Percentiles rank a stretch among this genome's conserved stretches.
Conservation (phyloP, 495 filamentous ascomycete genomes). For the Xylaria venustula region DNA sequence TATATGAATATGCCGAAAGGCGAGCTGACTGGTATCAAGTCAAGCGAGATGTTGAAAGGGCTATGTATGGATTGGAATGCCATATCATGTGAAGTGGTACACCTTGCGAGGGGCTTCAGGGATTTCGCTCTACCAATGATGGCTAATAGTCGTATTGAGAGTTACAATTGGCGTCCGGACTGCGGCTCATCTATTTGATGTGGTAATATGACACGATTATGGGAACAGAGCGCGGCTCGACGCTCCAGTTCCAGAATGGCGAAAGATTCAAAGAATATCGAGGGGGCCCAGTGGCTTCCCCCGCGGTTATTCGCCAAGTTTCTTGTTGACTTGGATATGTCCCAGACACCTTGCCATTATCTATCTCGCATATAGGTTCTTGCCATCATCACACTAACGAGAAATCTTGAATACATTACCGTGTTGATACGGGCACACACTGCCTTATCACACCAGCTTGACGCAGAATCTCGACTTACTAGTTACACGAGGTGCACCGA, state of each 20-base stretch:
- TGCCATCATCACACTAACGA: no score
- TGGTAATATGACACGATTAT: neutral
- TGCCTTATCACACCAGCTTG: neutral
- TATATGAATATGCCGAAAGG: constrained; percentile 94
- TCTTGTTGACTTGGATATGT: neutral
- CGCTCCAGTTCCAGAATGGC: neutral
- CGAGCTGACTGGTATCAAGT: constrained; percentile 93
- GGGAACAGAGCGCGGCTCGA: neutral
- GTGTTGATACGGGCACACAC: no score
- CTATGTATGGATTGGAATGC: constrained; percentile 97
- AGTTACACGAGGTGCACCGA: neutral
- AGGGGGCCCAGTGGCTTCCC: neutral
- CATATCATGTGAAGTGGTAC: constrained; percentile 65
- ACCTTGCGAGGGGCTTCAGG: neutral
- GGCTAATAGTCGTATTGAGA: neutral
- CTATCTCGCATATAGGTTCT: neutral
- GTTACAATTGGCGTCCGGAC: neutral
- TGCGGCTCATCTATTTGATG: neutral
- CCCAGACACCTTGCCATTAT: neutral
- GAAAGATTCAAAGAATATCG: neutral
- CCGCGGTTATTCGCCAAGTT: constrained; percentile 2
- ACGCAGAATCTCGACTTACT: neutral
- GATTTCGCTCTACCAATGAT: neutral
- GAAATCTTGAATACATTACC: no score
- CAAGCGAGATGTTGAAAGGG: constrained; percentile 83